Percentiles rank a stretch among this genome's conserved stretches.
These are phyloP conservation scores for Mallotus repandus DNA, from an alignment of 441 rosid species.

Conservation along the genomic window DNA sequence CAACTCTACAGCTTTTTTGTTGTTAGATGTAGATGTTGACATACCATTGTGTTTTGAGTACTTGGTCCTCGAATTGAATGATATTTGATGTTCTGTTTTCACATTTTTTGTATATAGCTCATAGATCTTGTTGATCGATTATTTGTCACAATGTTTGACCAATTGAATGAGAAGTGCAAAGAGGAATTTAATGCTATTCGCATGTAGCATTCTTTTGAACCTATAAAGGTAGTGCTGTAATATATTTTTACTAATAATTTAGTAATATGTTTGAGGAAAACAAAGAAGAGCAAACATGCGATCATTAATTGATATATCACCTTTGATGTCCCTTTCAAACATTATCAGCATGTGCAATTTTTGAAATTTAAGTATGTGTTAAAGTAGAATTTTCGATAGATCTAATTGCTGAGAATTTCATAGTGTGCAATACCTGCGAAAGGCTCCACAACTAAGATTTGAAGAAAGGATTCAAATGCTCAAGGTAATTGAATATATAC, in stretches of 20 bases:
- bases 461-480: constrained; percentile 93
- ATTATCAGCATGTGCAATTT: not conserved
- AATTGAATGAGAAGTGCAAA: constrained; percentile 60
- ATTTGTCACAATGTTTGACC: constrained; percentile 70
- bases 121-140: constrained; percentile 79
- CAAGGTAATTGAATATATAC: constrained; percentile 44
- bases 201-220: constrained; percentile 75
- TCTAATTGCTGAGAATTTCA: constrained; percentile 27
- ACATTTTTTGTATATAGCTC: constrained; percentile 43
- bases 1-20: no score
- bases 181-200: constrained; percentile 75
- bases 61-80: not conserved
- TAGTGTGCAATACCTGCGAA: constrained; percentile 61
- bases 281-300: not conserved
- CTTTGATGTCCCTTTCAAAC: not conserved
- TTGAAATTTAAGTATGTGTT: not conserved
- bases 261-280: not conserved
- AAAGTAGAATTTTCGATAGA: constrained; percentile 6
- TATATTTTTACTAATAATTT: not conserved
- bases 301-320: not conserved
- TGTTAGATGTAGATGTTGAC: no score
- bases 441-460: constrained; percentile 65
- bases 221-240: constrained; percentile 59
- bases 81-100: constrained; percentile 17
- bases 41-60: not conserved